phyloP scores from a whole-genome alignment of 1,284 basidiomycete species.

The Grifola frondosa region DNA sequence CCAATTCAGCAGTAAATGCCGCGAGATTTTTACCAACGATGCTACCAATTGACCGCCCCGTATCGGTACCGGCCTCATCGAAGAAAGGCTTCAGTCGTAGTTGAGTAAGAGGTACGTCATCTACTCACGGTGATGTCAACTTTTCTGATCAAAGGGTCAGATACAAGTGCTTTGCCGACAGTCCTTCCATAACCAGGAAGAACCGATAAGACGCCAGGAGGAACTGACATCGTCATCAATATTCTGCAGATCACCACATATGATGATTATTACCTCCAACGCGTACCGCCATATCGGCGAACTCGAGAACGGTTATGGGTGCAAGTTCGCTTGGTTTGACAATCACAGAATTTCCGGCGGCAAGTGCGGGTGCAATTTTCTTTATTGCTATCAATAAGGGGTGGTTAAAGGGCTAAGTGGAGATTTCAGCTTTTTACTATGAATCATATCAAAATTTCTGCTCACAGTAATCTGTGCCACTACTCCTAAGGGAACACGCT shows the following conservation, averaged over 20 bases:
- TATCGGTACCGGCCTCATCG: slow-evolving; percentile 70
- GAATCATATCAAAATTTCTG: neutral
- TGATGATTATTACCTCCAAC: slow-evolving; percentile 62
- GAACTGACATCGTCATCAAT: slow-evolving; percentile 48
- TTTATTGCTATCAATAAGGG: slow-evolving; percentile 81
- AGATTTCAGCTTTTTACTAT: neutral
- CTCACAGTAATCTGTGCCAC: slow-evolving; percentile 79
- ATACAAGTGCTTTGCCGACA: slow-evolving; percentile 64
- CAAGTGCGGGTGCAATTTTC: slow-evolving; percentile 82
- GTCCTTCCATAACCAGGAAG: slow-evolving; percentile 67
- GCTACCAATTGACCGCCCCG: slow-evolving; percentile 68
- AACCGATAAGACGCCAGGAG: slow-evolving; percentile 70
- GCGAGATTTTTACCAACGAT: slow-evolving; percentile 72
- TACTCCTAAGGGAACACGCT: slow-evolving; percentile 77
- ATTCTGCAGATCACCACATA: neutral
- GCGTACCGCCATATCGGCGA: slow-evolving; percentile 60
- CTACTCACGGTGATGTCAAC: slow-evolving; percentile 75
- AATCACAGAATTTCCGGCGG: slow-evolving; percentile 80
- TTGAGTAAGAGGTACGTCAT: neutral
- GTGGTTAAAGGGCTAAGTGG: slow-evolving; percentile 85
- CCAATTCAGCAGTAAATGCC: slow-evolving; percentile 76
- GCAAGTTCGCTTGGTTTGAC: slow-evolving; percentile 77
- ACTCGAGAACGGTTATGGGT: slow-evolving; percentile 75
- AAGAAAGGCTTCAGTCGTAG: neutral
- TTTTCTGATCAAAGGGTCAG: slow-evolving; percentile 67